Base-by-base conservation (phyloP, 2,329 filamentous ascomycete genomes). In the Calycina herbarum region DNA sequence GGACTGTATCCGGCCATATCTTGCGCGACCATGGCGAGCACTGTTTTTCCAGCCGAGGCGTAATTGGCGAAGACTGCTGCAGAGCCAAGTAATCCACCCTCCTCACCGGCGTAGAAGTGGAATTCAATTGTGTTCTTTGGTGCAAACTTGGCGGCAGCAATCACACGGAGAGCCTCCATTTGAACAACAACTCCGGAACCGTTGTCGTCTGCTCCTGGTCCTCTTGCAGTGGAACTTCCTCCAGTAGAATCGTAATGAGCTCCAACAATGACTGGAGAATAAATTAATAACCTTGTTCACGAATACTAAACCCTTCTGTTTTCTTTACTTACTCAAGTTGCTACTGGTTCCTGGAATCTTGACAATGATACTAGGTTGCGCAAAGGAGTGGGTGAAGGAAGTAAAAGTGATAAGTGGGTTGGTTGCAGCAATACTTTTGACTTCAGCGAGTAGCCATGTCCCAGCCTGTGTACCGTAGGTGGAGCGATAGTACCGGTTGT, bases 21-120 rank as follows among this genome's bases (percentile, higher is more conserved):
- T 79, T 97, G 94, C 80, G 97, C 93, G 61, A 97, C 85, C 94
- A 97, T 97, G 35, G 94, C 94, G 80, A 94, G 94, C 77, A 98
- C 85, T 66, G 93, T 87, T 27, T 88, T 86, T 40, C 84, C 83
- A 27, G 85, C 78, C 75, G 88, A 86, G 77, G 90, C 87, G 76
- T 97, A 97, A 3, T 85, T 80, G 61, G 85, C 82, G 81, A 97
- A 97, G 76, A 97, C 90, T 62, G 90, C 93, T 77, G 96, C 92
- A 72, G 90, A 94, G 67, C 93, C 93, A 1, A 96, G 84, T 59
- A 96, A 82, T 20, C 93, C 93, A 60, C 89, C 92, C 77, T 96
- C 93, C 77, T 96, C 93, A 8, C 91, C 93, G 57, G 88, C 91
- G 81, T 96, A 96, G 91, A 92, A 96, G 79, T 97, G 94, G 79